Evolutionary conservation across 331 rosid genomes (phyloP), one percentile per base, ranked within the genome.

Genomic region (Quercus tomentella): DNA sequence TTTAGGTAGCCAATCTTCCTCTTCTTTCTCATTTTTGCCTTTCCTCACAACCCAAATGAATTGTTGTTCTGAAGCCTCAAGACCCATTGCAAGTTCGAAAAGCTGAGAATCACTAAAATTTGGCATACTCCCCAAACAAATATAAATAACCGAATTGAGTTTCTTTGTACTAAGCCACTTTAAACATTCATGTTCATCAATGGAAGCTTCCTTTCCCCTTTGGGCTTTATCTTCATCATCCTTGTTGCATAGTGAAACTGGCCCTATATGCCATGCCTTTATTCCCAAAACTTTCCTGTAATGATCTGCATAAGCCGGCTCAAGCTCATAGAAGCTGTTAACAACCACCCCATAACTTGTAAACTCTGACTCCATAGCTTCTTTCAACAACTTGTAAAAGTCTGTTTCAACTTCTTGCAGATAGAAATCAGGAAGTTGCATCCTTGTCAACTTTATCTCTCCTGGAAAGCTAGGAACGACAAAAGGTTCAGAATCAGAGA

Each of bases 191-290:
- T 73, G 76, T 57, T 55, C 77, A 30, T 45, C 58, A 1, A 33
- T 49, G 7, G 43, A 1, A 4, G 54, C 6, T 7, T 73, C 66
- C 6, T 30, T 52, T 25, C 81, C 74, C 4, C 78, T 75, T 61
- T 28, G 45, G 3, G 45, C 45, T 41, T 41, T 41, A 41, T 41
- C 45, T 61, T 75, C 83, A 2, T 2, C 31, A 20, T 76, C 67
- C 33, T 86, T 82, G 0, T 77, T 89, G 76, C 60, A 77, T 21
- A 91, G 21, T 31, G 87, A 90, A 65, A 92, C 81, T 0, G 93
- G 96, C 0, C 97, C 97, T 20, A 89, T 79, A 45, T 81, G 88
- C 97, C 97, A 90, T 1, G 89, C 87, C 61, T 17, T 87, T 35
- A 89, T 76, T 4, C 91, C 89, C 7, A 87, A 16, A 52, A 37